A percentile compares a stretch with the other conserved stretches of the same genome.
Conservation (phyloP, 2,329 filamentous ascomycete species). For the Ceratocystis lukuohia region DNA sequence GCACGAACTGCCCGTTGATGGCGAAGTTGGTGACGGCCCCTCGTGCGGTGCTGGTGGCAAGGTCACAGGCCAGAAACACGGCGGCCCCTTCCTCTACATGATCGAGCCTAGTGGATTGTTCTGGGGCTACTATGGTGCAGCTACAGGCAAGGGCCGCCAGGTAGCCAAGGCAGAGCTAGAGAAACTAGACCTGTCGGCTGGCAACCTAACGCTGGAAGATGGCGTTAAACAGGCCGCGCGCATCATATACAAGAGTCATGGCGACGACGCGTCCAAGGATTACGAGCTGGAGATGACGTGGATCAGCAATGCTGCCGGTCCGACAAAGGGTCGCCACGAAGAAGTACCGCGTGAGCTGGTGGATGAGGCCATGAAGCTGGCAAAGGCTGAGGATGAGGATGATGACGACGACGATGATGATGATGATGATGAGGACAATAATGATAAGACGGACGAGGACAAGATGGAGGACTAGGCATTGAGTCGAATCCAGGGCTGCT, state of each 20-base stretch:
- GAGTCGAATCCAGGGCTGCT: background rate
- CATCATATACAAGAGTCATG: slow-evolving; percentile 95
- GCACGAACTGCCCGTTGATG: slow-evolving; percentile 71
- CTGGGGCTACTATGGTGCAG: slow-evolving; percentile 98
- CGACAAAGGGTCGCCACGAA: slow-evolving; percentile 83
- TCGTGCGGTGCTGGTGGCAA: slow-evolving; percentile 72
- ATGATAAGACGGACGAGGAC: slow-evolving; percentile 48
- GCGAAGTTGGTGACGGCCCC: slow-evolving; percentile 75
- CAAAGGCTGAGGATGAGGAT: slow-evolving; percentile 76
- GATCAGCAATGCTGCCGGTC: slow-evolving; percentile 74
- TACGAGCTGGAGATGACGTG: slow-evolving; percentile 99
- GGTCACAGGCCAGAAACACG: slow-evolving; percentile 57
- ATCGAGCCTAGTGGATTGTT: slow-evolving; percentile 94
- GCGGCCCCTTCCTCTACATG: slow-evolving; percentile 94
- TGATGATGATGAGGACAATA: slow-evolving; percentile 52
- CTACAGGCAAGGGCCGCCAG: slow-evolving; percentile 92
- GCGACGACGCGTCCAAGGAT: slow-evolving; percentile 99
- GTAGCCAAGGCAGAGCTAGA: slow-evolving; percentile 96
- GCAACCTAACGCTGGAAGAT: slow-evolving; percentile 64
- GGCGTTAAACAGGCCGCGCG: slow-evolving; percentile 91
- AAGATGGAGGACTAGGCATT: slow-evolving; percentile 72
- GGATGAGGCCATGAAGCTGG: slow-evolving; percentile 84
- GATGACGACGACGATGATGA: slow-evolving; percentile 21
- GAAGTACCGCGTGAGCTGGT: slow-evolving; percentile 83
- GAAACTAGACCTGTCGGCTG: slow-evolving; percentile 79